These are phyloP conservation scores for Lactarius tabidus DNA, from an alignment of 768 basidiomycete species.

Conservation along the genomic window DNA sequence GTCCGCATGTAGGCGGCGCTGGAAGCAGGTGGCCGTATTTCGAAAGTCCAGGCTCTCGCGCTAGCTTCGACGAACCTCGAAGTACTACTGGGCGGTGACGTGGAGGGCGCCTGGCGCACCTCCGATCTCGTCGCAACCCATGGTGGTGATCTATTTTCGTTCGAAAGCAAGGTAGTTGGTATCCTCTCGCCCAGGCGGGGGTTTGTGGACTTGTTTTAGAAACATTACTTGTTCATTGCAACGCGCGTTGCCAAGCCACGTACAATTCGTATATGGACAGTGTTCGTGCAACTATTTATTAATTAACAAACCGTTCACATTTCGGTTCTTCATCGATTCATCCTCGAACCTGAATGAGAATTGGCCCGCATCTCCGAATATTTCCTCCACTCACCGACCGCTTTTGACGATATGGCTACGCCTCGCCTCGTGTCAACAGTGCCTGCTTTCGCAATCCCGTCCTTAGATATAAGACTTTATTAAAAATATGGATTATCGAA, in stretches of 20 bases:
- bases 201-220: slow-evolving; percentile 33
- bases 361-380: background rate
- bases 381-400: background rate
- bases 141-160: slow-evolving; percentile 35
- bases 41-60: slow-evolving; percentile 45
- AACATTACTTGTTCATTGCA: background rate
- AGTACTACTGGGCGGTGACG: slow-evolving; percentile 42
- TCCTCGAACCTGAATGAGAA: background rate
- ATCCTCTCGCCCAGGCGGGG: slow-evolving; percentile 33
- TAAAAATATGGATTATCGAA: slow-evolving; percentile 4
- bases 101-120: slow-evolving; percentile 11
- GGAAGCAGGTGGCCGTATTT: slow-evolving; percentile 29
- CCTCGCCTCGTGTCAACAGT: background rate
- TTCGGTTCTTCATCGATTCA: too few species aligned
- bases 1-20: slow-evolving; percentile 23
- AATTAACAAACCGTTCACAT: background rate
- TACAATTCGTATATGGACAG: background rate
- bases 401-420: background rate
- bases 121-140: slow-evolving; percentile 34
- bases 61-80: slow-evolving; percentile 54
- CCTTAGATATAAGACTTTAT: background rate
- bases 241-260: background rate
- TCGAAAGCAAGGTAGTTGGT: slow-evolving; percentile 36
- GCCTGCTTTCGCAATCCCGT: background rate
- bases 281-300: slow-evolving; percentile 2